These are phyloP conservation scores for Filosporella fistucella DNA, from an alignment of 495 filamentous ascomycete genomes.

Conservation along the genomic window DNA sequence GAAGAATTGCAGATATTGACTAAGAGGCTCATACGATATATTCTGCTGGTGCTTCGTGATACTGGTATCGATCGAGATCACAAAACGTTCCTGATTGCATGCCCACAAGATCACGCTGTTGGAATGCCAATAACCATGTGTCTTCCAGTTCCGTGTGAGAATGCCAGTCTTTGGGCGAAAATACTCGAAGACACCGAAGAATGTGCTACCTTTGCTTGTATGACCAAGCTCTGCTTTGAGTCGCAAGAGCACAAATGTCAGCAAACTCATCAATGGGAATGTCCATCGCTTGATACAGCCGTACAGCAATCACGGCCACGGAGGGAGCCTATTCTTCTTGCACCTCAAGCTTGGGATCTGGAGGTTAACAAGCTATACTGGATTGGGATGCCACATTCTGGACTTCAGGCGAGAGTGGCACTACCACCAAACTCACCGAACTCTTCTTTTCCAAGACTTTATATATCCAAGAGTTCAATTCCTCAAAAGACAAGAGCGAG, in stretches of 20 bases:
- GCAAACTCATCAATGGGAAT: neutral
- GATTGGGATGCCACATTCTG: neutral
- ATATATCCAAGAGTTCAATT: neutral
- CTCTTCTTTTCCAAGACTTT: neutral
- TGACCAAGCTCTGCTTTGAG: slow-evolving; percentile 12
- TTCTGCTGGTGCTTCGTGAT: slow-evolving; percentile 8
- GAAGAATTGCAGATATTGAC: neutral
- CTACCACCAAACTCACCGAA: neutral
- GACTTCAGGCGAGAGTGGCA: neutral
- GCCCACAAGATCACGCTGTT: neutral
- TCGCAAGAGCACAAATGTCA: slow-evolving; percentile 7
- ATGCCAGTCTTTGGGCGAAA: slow-evolving; percentile 11
- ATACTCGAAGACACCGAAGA: slow-evolving; percentile 12
- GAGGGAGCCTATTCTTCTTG: neutral
- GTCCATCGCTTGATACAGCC: neutral
- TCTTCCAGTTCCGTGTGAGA: slow-evolving; percentile 10
- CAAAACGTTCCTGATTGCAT: slow-evolving; percentile 10
- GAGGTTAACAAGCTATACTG: neutral
- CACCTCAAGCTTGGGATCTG: neutral
- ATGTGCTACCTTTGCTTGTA: slow-evolving; percentile 14
- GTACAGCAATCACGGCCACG: neutral
- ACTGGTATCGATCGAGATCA: slow-evolving; percentile 5
- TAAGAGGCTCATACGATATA: neutral
- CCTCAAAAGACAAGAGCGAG: neutral
- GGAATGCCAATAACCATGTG: slow-evolving; percentile 9